Conservation (phyloP, 305 asterid species). For the Coffea humblotiana region DNA sequence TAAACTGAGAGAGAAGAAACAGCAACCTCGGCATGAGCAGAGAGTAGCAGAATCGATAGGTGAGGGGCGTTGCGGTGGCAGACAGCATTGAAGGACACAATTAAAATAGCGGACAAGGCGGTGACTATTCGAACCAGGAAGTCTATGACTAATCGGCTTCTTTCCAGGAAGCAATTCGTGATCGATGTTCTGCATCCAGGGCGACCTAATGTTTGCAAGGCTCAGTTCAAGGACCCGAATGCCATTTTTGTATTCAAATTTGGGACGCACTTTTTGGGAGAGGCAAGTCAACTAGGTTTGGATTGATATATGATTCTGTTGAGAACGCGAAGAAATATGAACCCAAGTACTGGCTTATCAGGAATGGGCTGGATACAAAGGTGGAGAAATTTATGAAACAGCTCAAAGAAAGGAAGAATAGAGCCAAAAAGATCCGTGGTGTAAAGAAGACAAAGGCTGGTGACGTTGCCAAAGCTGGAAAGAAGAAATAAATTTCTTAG, state of each 20-base stretch:
- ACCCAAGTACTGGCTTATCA: conserved; percentile 28
- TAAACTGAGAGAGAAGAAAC: not conserved
- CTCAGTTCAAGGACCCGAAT: conserved; percentile 27
- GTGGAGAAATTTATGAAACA: no score
- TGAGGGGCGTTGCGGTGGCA: not conserved
- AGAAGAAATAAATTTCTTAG: conserved; percentile 21
- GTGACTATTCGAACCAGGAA: conserved; percentile 34
- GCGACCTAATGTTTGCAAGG: conserved; percentile 32
- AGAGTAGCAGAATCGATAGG: not conserved
- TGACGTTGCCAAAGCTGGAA: no score
- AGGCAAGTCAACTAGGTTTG: conserved; percentile 33
- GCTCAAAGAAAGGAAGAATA: conserved; percentile 18
- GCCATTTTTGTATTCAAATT: conserved; percentile 35
- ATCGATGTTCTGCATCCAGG: conserved; percentile 37
- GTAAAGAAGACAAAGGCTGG: conserved; percentile 30
- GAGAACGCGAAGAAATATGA: conserved; percentile 33
- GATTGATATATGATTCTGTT: conserved; percentile 31
- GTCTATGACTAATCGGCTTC: conserved; percentile 34
- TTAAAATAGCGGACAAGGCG: conserved; percentile 32
- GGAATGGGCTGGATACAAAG: not conserved
- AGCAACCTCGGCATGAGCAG: conserved; percentile 9
- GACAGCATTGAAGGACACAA: not conserved
- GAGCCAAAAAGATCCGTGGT: conserved; percentile 31
- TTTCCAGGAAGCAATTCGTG: conserved; percentile 31
- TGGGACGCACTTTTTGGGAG: conserved; percentile 36